These are phyloP conservation scores for Suhomyces sp. DNA, from an alignment of 805 yeast species.

Conservation along the genomic window DNA sequence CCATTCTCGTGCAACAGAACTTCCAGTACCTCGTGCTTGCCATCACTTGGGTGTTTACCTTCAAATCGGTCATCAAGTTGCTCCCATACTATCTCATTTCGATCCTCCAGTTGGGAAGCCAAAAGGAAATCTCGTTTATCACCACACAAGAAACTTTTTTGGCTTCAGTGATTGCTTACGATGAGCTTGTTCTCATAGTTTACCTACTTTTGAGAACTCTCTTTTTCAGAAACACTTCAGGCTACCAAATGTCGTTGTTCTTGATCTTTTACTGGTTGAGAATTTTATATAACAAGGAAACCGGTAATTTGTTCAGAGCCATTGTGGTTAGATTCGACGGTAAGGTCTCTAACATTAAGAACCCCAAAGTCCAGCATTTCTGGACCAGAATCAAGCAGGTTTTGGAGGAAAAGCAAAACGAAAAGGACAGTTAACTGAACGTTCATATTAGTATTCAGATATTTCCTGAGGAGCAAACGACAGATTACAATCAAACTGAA, in stretches of 20 bases:
- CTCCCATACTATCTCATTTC: constrained; percentile 59
- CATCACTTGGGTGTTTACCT: constrained; percentile 58
- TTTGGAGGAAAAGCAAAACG: constrained; percentile 25
- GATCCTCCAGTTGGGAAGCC: constrained; percentile 49
- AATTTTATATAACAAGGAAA: constrained; percentile 52
- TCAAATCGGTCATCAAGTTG: constrained; percentile 62
- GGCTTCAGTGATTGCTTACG: constrained; percentile 51
- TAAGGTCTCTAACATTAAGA: constrained; percentile 39
- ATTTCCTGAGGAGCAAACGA: no score
- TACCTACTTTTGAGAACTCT: constrained; percentile 58
- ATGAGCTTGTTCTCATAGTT: constrained; percentile 55
- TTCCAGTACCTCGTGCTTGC: constrained; percentile 65
- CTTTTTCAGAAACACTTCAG: constrained; percentile 63
- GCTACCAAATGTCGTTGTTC: constrained; percentile 61
- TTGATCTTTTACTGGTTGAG: constrained; percentile 67
- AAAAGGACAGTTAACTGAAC: background rate
- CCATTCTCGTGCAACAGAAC: constrained; percentile 68
- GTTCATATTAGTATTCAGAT: no score
- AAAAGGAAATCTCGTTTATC: constrained; percentile 40
- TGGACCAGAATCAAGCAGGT: constrained; percentile 36
- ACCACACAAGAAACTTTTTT: constrained; percentile 36
- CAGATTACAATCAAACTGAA: background rate
- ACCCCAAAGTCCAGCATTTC: constrained; percentile 37
- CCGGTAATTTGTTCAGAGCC: constrained; percentile 42
- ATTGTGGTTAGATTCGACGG: constrained; percentile 44